Conservation (phyloP, 108 stramenopile genomes). For the Conticribra weissflogii region DNA sequence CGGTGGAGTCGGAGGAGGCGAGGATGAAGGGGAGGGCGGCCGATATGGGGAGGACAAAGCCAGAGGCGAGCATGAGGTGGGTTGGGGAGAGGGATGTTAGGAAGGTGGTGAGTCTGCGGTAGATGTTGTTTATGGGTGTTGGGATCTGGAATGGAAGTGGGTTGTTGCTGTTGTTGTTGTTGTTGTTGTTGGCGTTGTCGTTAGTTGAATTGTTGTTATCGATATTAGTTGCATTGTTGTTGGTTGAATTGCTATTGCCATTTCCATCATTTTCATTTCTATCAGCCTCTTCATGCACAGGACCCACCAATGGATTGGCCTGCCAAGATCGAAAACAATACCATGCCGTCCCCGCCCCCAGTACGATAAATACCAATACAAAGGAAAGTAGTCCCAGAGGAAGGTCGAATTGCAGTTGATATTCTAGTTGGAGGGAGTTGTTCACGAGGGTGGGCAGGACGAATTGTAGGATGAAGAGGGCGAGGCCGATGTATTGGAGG, state of each 20-base stretch:
- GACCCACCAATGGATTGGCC: background rate
- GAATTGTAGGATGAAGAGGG: constrained; percentile 23
- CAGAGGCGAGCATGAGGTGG: constrained; percentile 18
- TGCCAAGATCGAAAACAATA: background rate
- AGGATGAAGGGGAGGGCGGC: constrained; percentile 25
- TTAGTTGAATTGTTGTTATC: constrained; percentile 16
- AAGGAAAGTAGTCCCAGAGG: constrained; percentile 3
- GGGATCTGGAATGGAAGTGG: background rate
- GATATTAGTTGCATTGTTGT: background rate
- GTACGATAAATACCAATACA: background rate
- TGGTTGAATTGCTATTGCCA: background rate
- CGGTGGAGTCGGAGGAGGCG: constrained; percentile 12
- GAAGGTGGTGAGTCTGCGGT: background rate
- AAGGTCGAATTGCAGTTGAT: background rate
- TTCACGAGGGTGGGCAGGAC: constrained; percentile 3
- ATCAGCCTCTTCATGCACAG: background rate
- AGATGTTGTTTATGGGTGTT: too few species aligned
- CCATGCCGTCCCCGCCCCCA: background rate
- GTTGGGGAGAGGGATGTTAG: constrained; percentile 4
- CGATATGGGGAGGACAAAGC: constrained; percentile 26
- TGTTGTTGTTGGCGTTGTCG: background rate
- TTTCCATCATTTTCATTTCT: too few species aligned
- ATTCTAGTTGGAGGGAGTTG: background rate
- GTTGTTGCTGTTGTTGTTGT: background rate
- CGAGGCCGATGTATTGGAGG: constrained; percentile 21